Evolutionary conservation across 495 filamentous ascomycete genomes (phyloP).

Genomic region (Neurospora terricola): DNA sequence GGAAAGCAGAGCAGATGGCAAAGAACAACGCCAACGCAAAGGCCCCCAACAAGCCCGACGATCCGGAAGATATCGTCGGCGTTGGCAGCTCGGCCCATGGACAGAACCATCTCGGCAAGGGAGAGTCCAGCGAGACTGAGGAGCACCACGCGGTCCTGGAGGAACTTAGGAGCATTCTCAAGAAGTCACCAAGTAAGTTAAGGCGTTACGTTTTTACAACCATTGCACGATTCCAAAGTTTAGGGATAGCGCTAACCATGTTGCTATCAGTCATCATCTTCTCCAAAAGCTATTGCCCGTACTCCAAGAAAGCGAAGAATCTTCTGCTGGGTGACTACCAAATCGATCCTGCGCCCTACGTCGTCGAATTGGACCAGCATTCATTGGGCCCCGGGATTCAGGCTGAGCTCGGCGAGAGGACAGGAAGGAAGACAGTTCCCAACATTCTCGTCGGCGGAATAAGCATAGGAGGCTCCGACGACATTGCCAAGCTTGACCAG

Average conservation of each 20-base stretch:
- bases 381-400: slow-evolving; percentile 64
- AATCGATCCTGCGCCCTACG: slow-evolving; percentile 71
- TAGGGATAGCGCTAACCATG: slow-evolving; percentile 14
- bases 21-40: slow-evolving; percentile 45
- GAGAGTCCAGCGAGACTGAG: slow-evolving; percentile 38
- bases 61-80: slow-evolving; percentile 34
- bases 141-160: slow-evolving; percentile 48
- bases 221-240: not conserved
- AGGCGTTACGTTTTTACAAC: not conserved
- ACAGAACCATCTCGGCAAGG: slow-evolving; percentile 36
- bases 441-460: slow-evolving; percentile 82
- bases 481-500: slow-evolving; percentile 62
- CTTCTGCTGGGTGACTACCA: slow-evolving; percentile 73
- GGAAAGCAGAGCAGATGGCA: slow-evolving; percentile 43
- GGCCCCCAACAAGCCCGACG: slow-evolving; percentile 43
- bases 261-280: slow-evolving; percentile 70
- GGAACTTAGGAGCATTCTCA: slow-evolving; percentile 66
- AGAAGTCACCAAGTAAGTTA: slow-evolving; percentile 66
- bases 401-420: slow-evolving; percentile 53
- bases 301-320: slow-evolving; percentile 70
- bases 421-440: slow-evolving; percentile 77
- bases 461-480: slow-evolving; percentile 86
- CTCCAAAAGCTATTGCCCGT: slow-evolving; percentile 86
- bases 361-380: slow-evolving; percentile 86
- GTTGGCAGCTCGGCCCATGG: slow-evolving; percentile 53